Evolutionary conservation across 345 rosid species (phyloP).

Genomic region (Bruguiera sexangula): DNA sequence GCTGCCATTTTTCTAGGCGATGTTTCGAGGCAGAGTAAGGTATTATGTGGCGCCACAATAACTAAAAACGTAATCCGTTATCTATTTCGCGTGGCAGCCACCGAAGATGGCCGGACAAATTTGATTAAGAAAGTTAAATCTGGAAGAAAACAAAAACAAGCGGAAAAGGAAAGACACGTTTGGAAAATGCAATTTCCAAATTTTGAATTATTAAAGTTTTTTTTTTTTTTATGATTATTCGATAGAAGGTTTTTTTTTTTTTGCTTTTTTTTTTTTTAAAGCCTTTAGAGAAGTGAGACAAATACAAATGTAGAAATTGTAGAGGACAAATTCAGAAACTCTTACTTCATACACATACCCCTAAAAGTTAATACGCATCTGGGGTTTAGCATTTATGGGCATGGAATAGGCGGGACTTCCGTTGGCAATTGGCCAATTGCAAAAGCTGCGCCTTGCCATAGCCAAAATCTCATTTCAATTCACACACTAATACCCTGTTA

Average conservation of each 20-base stretch:
- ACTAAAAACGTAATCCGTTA: neutral
- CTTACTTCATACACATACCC: neutral
- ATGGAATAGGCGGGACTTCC: constrained; percentile 90
- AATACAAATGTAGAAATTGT: no score
- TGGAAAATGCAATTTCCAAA: no score
- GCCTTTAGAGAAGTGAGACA: no score
- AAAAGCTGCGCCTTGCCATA: constrained; percentile 44
- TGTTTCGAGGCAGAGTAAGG: neutral
- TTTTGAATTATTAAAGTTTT: no score
- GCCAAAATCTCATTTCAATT: neutral
- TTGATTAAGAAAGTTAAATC: neutral
- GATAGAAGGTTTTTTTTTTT: no score
- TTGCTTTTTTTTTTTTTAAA: no score
- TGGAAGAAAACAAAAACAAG: no score
- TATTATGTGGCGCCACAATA: constrained; percentile 2
- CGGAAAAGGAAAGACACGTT: no score
- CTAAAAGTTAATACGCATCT: constrained; percentile 72
- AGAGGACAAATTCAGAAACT: no score
- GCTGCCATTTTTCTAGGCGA: constrained; percentile 11
- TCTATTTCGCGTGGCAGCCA: neutral
- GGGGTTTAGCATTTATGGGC: constrained; percentile 90
- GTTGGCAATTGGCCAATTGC: constrained; percentile 87
- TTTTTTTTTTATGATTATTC: no score
- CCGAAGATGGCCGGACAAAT: constrained; percentile 3
- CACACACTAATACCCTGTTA: neutral